A percentile compares a stretch with the other conserved stretches of the same genome.
Conservation (phyloP, 176 grass and related monocot genomes). For the Alopecurus myosuroides region DNA sequence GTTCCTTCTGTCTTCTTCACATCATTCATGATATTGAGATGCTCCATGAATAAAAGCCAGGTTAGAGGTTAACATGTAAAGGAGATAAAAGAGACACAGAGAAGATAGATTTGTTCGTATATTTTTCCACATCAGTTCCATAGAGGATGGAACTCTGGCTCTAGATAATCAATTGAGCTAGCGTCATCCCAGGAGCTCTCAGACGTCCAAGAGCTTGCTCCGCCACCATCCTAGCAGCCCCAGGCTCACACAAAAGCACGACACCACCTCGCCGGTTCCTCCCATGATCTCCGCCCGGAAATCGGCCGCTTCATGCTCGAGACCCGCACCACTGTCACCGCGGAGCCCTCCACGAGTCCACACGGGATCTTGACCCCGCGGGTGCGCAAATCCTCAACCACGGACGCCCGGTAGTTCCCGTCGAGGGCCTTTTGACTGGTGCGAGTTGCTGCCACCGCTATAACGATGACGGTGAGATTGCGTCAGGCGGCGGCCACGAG, state of each 20-base stretch:
- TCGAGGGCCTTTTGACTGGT: too few relatives aligned
- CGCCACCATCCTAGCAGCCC: slow-evolving; percentile 31
- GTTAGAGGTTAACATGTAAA: too few relatives aligned
- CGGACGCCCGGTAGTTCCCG: slow-evolving; percentile 31
- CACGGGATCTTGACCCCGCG: slow-evolving; percentile 46
- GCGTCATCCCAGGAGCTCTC: too few relatives aligned
- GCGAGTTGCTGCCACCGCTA: too few relatives aligned
- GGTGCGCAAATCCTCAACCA: slow-evolving; percentile 16
- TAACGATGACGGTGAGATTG: slow-evolving; percentile 33
- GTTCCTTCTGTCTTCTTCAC: too few relatives aligned
- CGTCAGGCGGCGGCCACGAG: slow-evolving; percentile 50
- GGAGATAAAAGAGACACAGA: too few relatives aligned
- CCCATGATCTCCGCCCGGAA: slow-evolving; percentile 62
- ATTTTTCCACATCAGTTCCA: too few relatives aligned
- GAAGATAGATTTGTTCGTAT: too few relatives aligned
- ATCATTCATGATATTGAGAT: too few relatives aligned
- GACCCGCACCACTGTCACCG: slow-evolving; percentile 60
- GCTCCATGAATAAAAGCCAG: too few relatives aligned
- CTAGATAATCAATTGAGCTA: too few relatives aligned
- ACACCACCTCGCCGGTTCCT: slow-evolving; percentile 31
- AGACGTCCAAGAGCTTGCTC: slow-evolving; percentile 62
- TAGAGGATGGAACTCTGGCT: too few relatives aligned
- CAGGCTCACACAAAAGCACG: slow-evolving; percentile 73
- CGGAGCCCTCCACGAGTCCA: slow-evolving; percentile 55
- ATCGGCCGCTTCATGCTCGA: slow-evolving; percentile 35